Base-by-base conservation (phyloP, 768 basidiomycete genomes). In the Suillus brevipes region DNA sequence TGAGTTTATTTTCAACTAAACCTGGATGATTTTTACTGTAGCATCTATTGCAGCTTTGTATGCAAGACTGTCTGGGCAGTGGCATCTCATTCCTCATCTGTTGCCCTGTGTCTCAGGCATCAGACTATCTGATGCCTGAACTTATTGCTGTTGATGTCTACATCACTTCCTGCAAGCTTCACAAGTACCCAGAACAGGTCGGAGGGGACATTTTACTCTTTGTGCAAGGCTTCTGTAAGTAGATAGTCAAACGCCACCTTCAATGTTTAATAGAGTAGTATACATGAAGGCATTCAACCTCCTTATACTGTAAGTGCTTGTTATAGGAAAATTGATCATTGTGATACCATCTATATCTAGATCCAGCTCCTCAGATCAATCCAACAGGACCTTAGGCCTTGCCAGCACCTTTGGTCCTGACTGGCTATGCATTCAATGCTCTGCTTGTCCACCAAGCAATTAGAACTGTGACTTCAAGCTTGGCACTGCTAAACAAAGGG, bases 31-130 rank as follows among this genome's bases (percentile, higher is more conserved):
- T 43, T 43, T 18, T 43, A 43, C 42, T 43, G 42, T 43, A 43
- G 42, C 20, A 43, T 43, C 42, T 43, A 47, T 66, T 36, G 43
- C 42, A 65, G 65, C 55, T 65, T 58, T 55, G 43, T n/a, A 66
- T 66, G 63, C 63, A 67, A 47, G 66, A 67, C 42, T 40, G n/a
- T 23, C 56, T 67, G 16, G 64, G 65, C 28, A 61, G 66, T 2
- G 64, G 64, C 6, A 65, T 67, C 13, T 61, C 57, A 12, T 8
- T 67, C 18, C 61, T 67, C 13, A 42, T 67, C 31, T 23, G 36
- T n/a, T 65, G 64, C 57, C 64, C 60, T 4, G 57, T 56, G 20
- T 36, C 57, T 18, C 36, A 62, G 13, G 49, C 61, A 14, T 16
- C 7, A 20, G 40, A 28, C n/a, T 25, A 28, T 31, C 60, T 62